Percentiles rank a stretch among this genome's conserved stretches.
phyloP scores from a whole-genome alignment of 2,329 filamentous ascomycete genomes.

The Alternaria brassicae region DNA sequence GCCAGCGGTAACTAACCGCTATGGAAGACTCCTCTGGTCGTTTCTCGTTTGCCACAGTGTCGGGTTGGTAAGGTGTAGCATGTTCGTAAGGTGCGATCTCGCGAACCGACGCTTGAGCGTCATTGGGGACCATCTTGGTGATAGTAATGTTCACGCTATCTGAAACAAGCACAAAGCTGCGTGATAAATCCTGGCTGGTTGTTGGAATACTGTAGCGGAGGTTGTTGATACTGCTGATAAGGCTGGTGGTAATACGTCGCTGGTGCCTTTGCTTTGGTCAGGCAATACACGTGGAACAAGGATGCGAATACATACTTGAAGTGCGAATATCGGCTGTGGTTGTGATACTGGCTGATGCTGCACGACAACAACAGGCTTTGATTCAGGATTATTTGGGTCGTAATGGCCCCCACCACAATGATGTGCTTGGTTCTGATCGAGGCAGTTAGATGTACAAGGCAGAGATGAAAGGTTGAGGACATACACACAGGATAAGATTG shows the following conservation, averaged over 20 bases:
- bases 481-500: slow-evolving; percentile 15
- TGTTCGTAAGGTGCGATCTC: slow-evolving; percentile 14
- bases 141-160: neutral
- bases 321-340: slow-evolving; percentile 12
- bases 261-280: slow-evolving; percentile 16
- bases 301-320: slow-evolving; percentile 16
- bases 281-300: neutral
- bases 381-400: slow-evolving; percentile 22
- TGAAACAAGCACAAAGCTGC: slow-evolving; percentile 29
- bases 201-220: slow-evolving; percentile 13
- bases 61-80: neutral
- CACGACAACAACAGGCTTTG: slow-evolving; percentile 5
- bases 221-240: slow-evolving; percentile 10
- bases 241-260: slow-evolving; percentile 12
- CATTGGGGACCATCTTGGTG: slow-evolving; percentile 15
- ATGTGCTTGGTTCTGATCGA: neutral
- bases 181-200: slow-evolving; percentile 24
- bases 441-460: neutral
- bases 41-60: neutral
- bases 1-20: neutral
- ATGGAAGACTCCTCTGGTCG: neutral
- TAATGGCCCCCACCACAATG: slow-evolving; percentile 28
- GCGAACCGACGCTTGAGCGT: slow-evolving; percentile 21
- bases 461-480: neutral
- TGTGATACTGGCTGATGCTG: slow-evolving; percentile 18